These are phyloP conservation scores for Saitoella complicata DNA, from an alignment of 805 yeast genomes.

Conservation along the genomic window DNA sequence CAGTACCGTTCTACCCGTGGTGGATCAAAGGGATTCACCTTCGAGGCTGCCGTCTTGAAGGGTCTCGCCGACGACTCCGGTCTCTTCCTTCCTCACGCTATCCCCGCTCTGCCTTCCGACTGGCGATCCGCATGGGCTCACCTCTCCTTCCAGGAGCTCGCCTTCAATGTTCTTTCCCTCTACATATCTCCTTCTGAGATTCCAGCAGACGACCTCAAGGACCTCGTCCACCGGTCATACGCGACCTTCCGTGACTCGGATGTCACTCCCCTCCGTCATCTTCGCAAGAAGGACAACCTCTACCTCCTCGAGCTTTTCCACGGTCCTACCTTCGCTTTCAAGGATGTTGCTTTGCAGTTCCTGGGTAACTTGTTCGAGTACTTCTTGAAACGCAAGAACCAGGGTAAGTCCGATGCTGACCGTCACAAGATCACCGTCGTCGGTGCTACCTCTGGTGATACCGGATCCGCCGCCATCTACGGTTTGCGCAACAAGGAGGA, in stretches of 20 bases:
- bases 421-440: conserved; percentile 84
- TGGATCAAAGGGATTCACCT: conserved; percentile 35
- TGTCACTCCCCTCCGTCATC: conserved; percentile 64
- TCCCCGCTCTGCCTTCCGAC: conserved; percentile 49
- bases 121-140: conserved; percentile 54
- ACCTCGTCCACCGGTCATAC: conserved; percentile 55
- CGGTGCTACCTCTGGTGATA: conserved; percentile 98
- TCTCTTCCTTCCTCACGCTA: conserved; percentile 68
- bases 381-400: conserved; percentile 65
- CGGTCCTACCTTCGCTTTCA: conserved; percentile 98
- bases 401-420: conserved; percentile 24
- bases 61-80: conserved; percentile 98
- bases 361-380: conserved; percentile 94
- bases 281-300: conserved; percentile 42
- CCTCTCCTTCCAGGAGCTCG: conserved; percentile 68
- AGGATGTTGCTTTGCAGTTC: conserved; percentile 95
- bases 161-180: conserved; percentile 67
- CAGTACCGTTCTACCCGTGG: conserved; percentile 65
- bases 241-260: conserved; percentile 76
- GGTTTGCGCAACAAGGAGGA: conserved; percentile 95
- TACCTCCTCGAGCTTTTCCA: conserved; percentile 86
- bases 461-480: conserved; percentile 98
- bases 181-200: conserved; percentile 65
- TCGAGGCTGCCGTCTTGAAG: conserved; percentile 51
- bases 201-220: conserved; percentile 46